Percentiles rank a stretch among this genome's conserved stretches.
phyloP scores from a whole-genome alignment of 305 asterid species.

The Solanum hybrid region DNA sequence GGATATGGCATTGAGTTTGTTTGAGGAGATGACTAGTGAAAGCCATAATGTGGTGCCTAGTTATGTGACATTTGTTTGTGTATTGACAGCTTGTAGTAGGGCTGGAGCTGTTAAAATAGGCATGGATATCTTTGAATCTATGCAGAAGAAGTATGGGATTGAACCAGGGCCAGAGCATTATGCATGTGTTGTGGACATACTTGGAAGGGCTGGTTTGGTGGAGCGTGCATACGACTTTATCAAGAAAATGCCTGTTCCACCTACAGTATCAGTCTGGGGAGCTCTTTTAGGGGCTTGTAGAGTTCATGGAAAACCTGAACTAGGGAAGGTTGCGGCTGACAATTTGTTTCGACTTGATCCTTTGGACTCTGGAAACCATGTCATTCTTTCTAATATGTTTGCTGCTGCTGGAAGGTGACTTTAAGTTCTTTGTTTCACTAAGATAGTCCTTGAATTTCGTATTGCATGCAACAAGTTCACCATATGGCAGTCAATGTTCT shows the following conservation, averaged over 20 bases:
- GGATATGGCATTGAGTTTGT: slow-evolving; percentile 45
- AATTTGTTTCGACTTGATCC: slow-evolving; percentile 77
- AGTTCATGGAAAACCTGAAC: slow-evolving; percentile 47
- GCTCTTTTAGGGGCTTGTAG: slow-evolving; percentile 74
- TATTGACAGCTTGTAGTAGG: slow-evolving; percentile 81
- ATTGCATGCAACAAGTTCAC: background rate
- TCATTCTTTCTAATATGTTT: slow-evolving; percentile 67
- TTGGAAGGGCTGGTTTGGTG: slow-evolving; percentile 78
- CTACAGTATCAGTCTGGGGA: slow-evolving; percentile 83
- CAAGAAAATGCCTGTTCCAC: slow-evolving; percentile 43
- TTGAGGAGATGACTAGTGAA: slow-evolving; percentile 39
- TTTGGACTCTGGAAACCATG: slow-evolving; percentile 74
- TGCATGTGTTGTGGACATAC: slow-evolving; percentile 85
- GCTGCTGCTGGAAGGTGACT: slow-evolving; percentile 31
- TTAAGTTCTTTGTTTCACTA: background rate
- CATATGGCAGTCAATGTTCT: background rate
- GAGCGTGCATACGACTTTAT: slow-evolving; percentile 60
- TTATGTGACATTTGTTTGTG: slow-evolving; percentile 64
- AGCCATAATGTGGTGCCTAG: slow-evolving; percentile 35
- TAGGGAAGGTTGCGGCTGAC: slow-evolving; percentile 69
- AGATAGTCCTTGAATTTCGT: background rate
- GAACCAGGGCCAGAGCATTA: slow-evolving; percentile 78
- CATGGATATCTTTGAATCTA: slow-evolving; percentile 49
- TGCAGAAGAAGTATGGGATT: slow-evolving; percentile 44
- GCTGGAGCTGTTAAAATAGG: slow-evolving; percentile 66